These are phyloP conservation scores for Excoecaria agallocha DNA, from an alignment of 345 rosid species.

Conservation along the genomic window DNA sequence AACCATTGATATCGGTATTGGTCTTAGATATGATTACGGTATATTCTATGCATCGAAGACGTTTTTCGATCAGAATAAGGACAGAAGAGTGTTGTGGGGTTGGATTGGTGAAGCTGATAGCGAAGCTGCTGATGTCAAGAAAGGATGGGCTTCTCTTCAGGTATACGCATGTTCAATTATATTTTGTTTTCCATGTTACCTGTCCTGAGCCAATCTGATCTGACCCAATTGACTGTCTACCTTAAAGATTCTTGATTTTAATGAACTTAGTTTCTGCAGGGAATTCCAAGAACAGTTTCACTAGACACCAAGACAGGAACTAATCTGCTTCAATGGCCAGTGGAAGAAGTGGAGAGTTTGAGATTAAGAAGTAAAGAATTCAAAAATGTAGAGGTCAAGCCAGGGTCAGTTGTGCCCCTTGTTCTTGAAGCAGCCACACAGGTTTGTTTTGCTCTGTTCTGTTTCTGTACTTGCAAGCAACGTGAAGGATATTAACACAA, in stretches of 20 bases:
- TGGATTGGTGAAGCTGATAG: constrained; percentile 73
- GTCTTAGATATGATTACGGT: constrained; percentile 67
- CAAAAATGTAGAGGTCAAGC: constrained; percentile 36
- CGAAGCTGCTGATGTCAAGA: constrained; percentile 53
- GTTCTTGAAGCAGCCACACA: constrained; percentile 64
- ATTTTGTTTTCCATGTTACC: neutral
- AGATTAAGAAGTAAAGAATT: constrained; percentile 53
- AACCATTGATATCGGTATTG: constrained; percentile 57
- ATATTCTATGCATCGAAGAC: constrained; percentile 69
- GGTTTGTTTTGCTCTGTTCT: constrained; percentile 29
- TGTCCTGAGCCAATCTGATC: too few relatives aligned
- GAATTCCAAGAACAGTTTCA: constrained; percentile 67
- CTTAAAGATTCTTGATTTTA: too few relatives aligned
- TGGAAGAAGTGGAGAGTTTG: constrained; percentile 64
- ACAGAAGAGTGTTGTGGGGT: constrained; percentile 65
- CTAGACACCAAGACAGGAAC: constrained; percentile 58
- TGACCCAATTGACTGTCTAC: too few relatives aligned
- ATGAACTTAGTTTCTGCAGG: constrained; percentile 29
- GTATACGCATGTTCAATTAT: constrained; percentile 18
- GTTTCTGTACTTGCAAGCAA: neutral
- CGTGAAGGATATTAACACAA: neutral
- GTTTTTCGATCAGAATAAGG: constrained; percentile 51
- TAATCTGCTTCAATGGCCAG: constrained; percentile 82
- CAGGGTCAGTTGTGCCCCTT: constrained; percentile 63
- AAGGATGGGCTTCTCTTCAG: constrained; percentile 83